A percentile compares a stretch with the other conserved stretches of the same genome.
Evolutionary conservation across 2,329 filamentous ascomycete species (phyloP).

Genomic region (Furcasterigmium furcatum): DNA sequence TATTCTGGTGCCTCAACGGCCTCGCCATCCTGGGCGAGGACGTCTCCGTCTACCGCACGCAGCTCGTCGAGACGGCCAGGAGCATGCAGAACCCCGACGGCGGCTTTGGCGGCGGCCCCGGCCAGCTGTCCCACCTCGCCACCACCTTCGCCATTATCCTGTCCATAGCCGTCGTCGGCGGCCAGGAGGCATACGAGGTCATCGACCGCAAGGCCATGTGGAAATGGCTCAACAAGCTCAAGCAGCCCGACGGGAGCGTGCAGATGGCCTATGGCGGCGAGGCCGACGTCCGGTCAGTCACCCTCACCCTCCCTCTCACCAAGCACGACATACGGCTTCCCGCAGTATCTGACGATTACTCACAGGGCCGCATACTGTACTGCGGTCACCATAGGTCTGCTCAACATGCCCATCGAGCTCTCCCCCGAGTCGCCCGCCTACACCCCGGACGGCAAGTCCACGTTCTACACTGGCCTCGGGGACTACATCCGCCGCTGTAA

Average conservation of each 20-base stretch:
- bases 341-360: conserved; percentile 11
- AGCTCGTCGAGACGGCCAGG: conserved; percentile 70
- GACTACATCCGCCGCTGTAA: conserved; percentile 80
- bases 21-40: conserved; percentile 77
- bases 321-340: conserved; percentile 8
- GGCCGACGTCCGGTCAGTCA: conserved; percentile 77
- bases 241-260: conserved; percentile 88
- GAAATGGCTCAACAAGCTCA: conserved; percentile 84
- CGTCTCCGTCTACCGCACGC: conserved; percentile 60
- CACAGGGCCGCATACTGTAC: conserved; percentile 86
- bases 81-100: conserved; percentile 80
- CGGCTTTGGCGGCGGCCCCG: conserved; percentile 91
- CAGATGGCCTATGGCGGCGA: conserved; percentile 83
- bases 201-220: conserved; percentile 85
- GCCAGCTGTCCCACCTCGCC: conserved; percentile 84
- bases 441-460: conserved; percentile 51
- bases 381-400: conserved; percentile 75
- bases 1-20: conserved; percentile 86
- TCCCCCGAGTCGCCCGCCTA: conserved; percentile 68
- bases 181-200: conserved; percentile 67
- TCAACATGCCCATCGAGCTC: conserved; percentile 79
- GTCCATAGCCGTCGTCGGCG: conserved; percentile 74
- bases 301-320: background rate
- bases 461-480: conserved; percentile 69
- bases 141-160: conserved; percentile 84